These are phyloP conservation scores for Aspergillus chevalieri DNA, from an alignment of 2,329 filamentous ascomycete genomes.

Conservation along the genomic window DNA sequence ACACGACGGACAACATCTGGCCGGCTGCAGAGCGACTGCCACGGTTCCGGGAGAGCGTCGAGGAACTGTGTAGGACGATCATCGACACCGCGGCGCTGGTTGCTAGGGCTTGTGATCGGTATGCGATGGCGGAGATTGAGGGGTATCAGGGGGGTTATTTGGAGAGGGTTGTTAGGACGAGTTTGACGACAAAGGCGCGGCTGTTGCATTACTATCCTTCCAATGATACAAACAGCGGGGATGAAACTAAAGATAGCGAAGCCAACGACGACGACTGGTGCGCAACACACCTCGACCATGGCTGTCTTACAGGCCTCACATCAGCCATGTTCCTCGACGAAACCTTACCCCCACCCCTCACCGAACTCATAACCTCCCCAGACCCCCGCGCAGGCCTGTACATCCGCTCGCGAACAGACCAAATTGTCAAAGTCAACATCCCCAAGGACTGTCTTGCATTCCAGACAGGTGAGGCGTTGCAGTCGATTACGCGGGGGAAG, in stretches of 20 bases:
- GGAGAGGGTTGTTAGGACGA: conserved; percentile 78
- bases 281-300: conserved; percentile 70
- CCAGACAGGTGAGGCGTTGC: conserved; percentile 87
- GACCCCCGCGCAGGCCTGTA: conserved; percentile 86
- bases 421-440: conserved; percentile 85
- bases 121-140: conserved; percentile 70
- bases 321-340: conserved; percentile 97
- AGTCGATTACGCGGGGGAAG: conserved; percentile 81
- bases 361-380: conserved; percentile 68
- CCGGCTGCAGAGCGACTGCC: conserved; percentile 63
- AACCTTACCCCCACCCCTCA: conserved; percentile 43
- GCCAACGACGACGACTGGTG: conserved; percentile 95
- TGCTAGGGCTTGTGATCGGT: conserved; percentile 81
- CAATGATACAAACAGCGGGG: conserved; percentile 1
- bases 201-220: conserved; percentile 85
- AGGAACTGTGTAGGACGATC: conserved; percentile 72
- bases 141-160: conserved; percentile 74
- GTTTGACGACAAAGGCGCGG: conserved; percentile 82
- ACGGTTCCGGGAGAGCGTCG: conserved; percentile 66
- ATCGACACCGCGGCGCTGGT: conserved; percentile 87
- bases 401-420: conserved; percentile 76
- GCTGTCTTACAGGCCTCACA: conserved; percentile 88
- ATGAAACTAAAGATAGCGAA: conserved; percentile 34
- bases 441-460: conserved; percentile 89
- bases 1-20: conserved; percentile 88